A percentile compares a stretch with the other conserved stretches of the same genome.
Evolutionary conservation across 257 asterid species (phyloP).

Genomic region (Fraxinus cuspidata): DNA sequence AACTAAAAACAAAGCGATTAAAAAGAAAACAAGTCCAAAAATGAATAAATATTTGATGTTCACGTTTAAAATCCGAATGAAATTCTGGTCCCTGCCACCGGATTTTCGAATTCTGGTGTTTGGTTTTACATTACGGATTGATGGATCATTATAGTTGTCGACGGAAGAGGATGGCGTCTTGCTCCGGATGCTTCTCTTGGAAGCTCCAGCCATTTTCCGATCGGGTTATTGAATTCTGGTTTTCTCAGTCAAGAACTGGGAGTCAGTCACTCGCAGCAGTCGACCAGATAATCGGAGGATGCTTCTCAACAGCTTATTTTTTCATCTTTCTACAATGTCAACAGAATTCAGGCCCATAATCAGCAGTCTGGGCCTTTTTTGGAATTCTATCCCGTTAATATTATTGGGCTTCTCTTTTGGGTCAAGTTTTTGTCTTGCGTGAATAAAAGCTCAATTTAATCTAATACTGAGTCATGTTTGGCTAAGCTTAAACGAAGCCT

Average conservation of each 20-base stretch:
- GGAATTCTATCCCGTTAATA: too few relatives aligned
- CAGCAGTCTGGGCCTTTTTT: too few relatives aligned
- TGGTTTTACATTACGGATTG: constrained; percentile 11
- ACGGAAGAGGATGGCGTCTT: constrained; percentile 33
- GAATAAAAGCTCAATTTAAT: too few relatives aligned
- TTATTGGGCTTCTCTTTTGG: too few relatives aligned
- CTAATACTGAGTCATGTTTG: too few relatives aligned
- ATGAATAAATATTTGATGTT: constrained; percentile 34
- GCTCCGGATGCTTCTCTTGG: constrained; percentile 50
- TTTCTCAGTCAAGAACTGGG: not conserved
- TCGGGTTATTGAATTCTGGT: not conserved
- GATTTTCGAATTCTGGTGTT: constrained; percentile 38
- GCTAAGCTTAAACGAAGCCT: too few relatives aligned
- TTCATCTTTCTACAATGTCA: too few relatives aligned
- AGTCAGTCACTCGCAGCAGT: too few relatives aligned
- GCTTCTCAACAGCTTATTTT: too few relatives aligned
- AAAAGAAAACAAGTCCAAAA: constrained; percentile 41
- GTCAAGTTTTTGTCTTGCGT: too few relatives aligned
- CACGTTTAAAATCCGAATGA: constrained; percentile 36
- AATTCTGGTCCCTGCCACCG: constrained; percentile 32
- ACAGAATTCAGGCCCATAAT: too few relatives aligned
- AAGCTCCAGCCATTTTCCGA: constrained; percentile 53
- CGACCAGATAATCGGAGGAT: too few relatives aligned
- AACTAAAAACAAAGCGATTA: constrained; percentile 38
- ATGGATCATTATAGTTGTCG: constrained; percentile 30